Base-by-base conservation (phyloP, 805 yeast species). In the Barnettozyma salicaria region DNA sequence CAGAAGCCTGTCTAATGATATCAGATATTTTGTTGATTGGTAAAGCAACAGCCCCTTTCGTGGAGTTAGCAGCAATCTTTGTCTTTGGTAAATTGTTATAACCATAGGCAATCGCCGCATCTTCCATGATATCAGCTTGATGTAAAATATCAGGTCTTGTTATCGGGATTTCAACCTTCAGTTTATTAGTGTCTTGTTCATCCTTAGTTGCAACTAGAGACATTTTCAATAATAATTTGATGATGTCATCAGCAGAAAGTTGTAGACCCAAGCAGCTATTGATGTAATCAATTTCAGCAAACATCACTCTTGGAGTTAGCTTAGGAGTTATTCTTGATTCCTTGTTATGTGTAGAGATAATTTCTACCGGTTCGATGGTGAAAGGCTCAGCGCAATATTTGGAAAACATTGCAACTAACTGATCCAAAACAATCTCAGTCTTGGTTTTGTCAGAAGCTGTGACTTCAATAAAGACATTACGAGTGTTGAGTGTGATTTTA, bases 61-160 rank as follows among this genome's bases (percentile, higher is more conserved):
- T 76, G 8, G 95, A 75, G 40, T 80, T 80, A 22, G 86, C 72
- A 48, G 87, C 74, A 55, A 92, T 86, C 48, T 74, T 74, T 35
- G 92, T 78, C 64, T 80, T 86, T 45, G 73, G 74, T 56, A 92
- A 72, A 59, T 85, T 87, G 65, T 89, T 83, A 71, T 82, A 92
- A 40, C 98, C 99, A 58, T 87, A 92, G 21, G 87, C 94, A 56
- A 92, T 82, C 32, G 96, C 98, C 33, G 90, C 96, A 62, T 92
- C 99, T 64, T 92, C 99, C 95, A 92, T 85, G 49, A 92, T 80
- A 64, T 92, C 99, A 72, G 97, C 90, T 60, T 87, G 95, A 63
- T 92, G 99, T 55, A 92, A 71, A 44, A 92, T 75, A 63, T 92
- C 99, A 9, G 97, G 80, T 69, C 99, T 83, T 26, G 98, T 92